These are phyloP conservation scores for Wickerhamiella domercqiae DNA, from an alignment of 805 yeast species.

Conservation along the genomic window DNA sequence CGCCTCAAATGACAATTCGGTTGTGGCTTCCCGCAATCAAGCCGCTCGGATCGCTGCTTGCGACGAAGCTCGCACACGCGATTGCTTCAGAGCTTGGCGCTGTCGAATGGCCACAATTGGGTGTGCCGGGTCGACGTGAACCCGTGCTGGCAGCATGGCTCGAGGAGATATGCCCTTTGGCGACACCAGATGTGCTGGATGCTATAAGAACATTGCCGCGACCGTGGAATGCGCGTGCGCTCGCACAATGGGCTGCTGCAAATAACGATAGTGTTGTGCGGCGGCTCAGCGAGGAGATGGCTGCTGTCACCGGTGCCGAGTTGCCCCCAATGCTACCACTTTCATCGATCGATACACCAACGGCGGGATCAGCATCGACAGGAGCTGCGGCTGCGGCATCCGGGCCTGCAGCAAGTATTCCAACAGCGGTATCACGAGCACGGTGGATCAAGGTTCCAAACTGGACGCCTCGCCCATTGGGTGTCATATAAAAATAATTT, in stretches of 20 bases:
- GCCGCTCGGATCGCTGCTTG: conserved; percentile 6
- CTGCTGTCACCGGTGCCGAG: conserved; percentile 7
- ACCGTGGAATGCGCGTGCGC: conserved; percentile 18
- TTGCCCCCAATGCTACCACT: too few relatives aligned
- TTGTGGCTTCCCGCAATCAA: conserved; percentile 16
- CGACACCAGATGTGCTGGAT: not conserved
- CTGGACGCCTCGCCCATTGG: conserved; percentile 14
- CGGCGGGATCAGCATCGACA: too few relatives aligned
- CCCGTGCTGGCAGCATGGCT: conserved; percentile 13
- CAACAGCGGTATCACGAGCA: too few relatives aligned
- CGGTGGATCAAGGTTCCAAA: conserved; percentile 9
- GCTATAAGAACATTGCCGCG: conserved; percentile 9
- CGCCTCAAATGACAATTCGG: conserved; percentile 4
- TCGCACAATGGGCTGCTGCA: conserved; percentile 10
- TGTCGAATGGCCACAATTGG: conserved; percentile 13
- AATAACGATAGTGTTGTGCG: not conserved
- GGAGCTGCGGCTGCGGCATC: too few relatives aligned
- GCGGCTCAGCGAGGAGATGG: conserved; percentile 15
- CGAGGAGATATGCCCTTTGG: conserved; percentile 7
- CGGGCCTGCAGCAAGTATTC: too few relatives aligned
- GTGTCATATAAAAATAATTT: conserved; percentile 2
- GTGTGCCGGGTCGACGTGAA: conserved; percentile 1
- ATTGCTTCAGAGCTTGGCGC: conserved; percentile 4
- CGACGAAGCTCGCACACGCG: conserved; percentile 2
- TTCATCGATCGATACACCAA: too few relatives aligned